Base-by-base conservation (phyloP, 371 early-diverging fungal genomes). In the Furculomyces boomerangus region DNA sequence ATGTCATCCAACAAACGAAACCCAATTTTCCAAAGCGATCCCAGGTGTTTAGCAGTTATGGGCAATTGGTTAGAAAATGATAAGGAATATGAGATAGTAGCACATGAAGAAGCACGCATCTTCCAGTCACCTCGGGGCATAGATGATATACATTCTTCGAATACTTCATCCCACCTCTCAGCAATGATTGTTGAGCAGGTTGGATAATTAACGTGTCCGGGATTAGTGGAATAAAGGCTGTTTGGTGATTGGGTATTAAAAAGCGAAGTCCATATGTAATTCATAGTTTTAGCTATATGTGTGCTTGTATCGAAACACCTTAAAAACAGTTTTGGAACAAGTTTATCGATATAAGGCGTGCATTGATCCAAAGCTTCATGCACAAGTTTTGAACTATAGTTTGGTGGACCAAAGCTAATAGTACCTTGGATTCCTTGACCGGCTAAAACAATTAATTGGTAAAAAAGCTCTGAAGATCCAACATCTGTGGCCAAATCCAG, bases 1-100 rank as follows among this genome's bases (percentile, higher is more conserved):
- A 94, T 89, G 55, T 94, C 95, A 60, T 94, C 95, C 50, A 94
- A 60, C 13, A 82, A 80, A 27, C 90, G 70, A 74, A 94, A 93
- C 25, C 78, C 75, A 86, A 89, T 87, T 28, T 67, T 73, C 95
- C 95, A 94, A n/a, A 20, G 10, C 20, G 43, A 16, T 5, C 22
- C 20, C 20, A 88, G 62, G 1, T 73, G 68, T 53, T 88, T 82
- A 39, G 90, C 56, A 51, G 84, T 77, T 0, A 87, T 84, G 31
- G 78, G 76, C 1, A 88, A 70, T n/a, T 90, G 58, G 57, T 88
- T 87, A 0, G 81, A 75, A 29, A 91, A 72, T 10, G 88, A 88
- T 30, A 74, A 62, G 43, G 82, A 78, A 37, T 66, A 54, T 0
- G 65, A 50, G 5, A 63, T 49, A 0, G 65, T 58, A 8, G 30